Evolutionary conservation across 805 yeast species (phyloP).

Genomic region (Candida saitoana): DNA sequence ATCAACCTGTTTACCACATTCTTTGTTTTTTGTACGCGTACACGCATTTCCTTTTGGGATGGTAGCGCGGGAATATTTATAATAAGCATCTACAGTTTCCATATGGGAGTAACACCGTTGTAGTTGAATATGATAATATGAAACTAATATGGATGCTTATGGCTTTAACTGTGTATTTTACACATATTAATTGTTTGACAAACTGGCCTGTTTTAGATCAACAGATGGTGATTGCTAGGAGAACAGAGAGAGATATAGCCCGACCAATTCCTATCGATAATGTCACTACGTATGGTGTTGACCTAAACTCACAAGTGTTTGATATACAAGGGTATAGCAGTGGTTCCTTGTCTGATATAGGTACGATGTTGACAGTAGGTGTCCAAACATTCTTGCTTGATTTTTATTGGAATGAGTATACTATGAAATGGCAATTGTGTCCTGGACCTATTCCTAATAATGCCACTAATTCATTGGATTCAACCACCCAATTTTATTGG

Average conservation of each 20-base stretch:
- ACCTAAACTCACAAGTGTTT: slow-evolving; percentile 26
- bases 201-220: slow-evolving; percentile 15
- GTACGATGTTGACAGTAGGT: slow-evolving; percentile 39
- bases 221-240: slow-evolving; percentile 15
- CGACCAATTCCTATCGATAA: slow-evolving; percentile 30
- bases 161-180: neutral
- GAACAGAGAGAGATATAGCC: slow-evolving; percentile 36
- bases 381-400: slow-evolving; percentile 48
- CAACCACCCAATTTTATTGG: slow-evolving; percentile 21
- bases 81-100: too few relatives aligned
- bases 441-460: slow-evolving; percentile 42
- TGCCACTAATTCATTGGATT: slow-evolving; percentile 11
- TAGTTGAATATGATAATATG: too few relatives aligned
- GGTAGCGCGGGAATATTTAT: too few relatives aligned
- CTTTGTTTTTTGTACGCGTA: neutral
- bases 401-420: slow-evolving; percentile 50
- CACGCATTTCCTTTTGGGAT: neutral
- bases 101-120: too few relatives aligned
- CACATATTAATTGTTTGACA: neutral
- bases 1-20: neutral
- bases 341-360: slow-evolving; percentile 14
- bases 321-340: slow-evolving; percentile 26
- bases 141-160: neutral
- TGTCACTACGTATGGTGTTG: slow-evolving; percentile 27
- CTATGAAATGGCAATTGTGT: slow-evolving; percentile 49